Percentiles rank a stretch among this genome's conserved stretches.
phyloP scores from a whole-genome alignment of 2,329 filamentous ascomycete genomes.

The Sporothrix euskadiensis region DNA sequence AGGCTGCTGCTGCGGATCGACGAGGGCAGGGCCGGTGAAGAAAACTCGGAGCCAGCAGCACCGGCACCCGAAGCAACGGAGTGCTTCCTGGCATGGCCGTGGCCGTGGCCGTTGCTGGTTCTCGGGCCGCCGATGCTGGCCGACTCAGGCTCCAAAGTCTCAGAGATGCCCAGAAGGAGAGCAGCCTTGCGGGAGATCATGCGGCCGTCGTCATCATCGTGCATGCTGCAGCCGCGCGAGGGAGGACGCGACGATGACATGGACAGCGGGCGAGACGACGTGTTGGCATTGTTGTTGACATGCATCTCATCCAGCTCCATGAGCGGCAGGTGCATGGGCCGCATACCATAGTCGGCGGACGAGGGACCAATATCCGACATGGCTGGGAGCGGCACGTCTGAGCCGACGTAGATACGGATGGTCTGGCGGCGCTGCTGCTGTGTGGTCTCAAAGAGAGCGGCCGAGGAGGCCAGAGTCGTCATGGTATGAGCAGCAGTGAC shows the following conservation, averaged over 20 bases:
- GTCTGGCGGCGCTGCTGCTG: conserved; percentile 27
- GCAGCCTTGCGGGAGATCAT: conserved; percentile 35
- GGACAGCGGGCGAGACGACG: background rate
- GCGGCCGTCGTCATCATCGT: conserved; percentile 34
- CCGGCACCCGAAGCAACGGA: background rate
- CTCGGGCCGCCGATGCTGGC: background rate
- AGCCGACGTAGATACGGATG: conserved; percentile 29
- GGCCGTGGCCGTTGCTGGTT: background rate
- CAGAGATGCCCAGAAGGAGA: conserved; percentile 30
- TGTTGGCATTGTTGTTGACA: background rate
- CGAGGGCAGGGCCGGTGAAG: background rate
- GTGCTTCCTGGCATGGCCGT: background rate
- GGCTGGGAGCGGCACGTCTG: conserved; percentile 23
- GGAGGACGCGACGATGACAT: conserved; percentile 26
- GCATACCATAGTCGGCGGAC: background rate
- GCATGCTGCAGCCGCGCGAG: conserved; percentile 9
- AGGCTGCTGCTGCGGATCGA: conserved; percentile 2
- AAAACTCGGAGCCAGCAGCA: background rate
- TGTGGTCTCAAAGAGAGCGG: conserved; percentile 6
- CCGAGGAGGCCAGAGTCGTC: background rate
- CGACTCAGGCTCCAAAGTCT: conserved; percentile 24
- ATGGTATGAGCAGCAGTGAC: conserved; percentile 19
- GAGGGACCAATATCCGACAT: conserved; percentile 1
- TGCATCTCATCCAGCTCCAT: conserved; percentile 8
- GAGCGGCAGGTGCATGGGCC: conserved; percentile 18